phyloP scores from a whole-genome alignment of 1,284 basidiomycete species.

The Ustilago xerochloae region DNA sequence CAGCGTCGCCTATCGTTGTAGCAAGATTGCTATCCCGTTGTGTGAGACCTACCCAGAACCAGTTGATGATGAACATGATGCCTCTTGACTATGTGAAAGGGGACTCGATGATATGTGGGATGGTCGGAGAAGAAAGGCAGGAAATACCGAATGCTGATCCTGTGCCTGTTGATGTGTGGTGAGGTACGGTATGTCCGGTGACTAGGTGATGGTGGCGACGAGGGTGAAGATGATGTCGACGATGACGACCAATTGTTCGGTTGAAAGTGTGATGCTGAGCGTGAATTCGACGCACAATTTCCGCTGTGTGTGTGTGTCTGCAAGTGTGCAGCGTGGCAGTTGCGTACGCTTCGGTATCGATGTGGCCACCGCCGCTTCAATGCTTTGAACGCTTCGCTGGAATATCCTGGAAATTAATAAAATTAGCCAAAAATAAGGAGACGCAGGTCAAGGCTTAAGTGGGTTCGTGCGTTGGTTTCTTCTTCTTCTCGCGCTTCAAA shows the following conservation, averaged over 20 bases:
- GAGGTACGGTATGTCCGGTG: neutral
- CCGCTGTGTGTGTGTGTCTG: no score
- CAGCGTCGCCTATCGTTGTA: neutral
- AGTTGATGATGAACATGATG: slow-evolving; percentile 67
- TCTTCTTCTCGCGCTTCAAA: neutral
- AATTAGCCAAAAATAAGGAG: neutral
- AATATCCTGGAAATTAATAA: slow-evolving; percentile 6
- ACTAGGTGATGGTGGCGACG: slow-evolving; percentile 2
- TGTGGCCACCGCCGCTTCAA: neutral
- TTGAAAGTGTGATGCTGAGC: slow-evolving; percentile 24
- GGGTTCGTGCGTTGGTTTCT: neutral
- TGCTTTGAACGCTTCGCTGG: slow-evolving; percentile 1
- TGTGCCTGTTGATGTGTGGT: neutral
- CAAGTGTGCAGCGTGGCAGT: slow-evolving; percentile 15
- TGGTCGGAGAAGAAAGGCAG: no score
- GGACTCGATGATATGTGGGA: neutral
- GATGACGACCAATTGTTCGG: slow-evolving; percentile 5
- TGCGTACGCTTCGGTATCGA: slow-evolving; percentile 11
- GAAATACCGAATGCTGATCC: no score
- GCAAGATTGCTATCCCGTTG: neutral
- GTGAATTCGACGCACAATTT: slow-evolving; percentile 20
- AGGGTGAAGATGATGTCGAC: neutral
- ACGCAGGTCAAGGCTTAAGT: neutral
- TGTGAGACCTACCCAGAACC: slow-evolving; percentile 65
- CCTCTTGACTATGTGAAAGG: slow-evolving; percentile 1